Evolutionary conservation across 2,329 filamentous ascomycete species (phyloP), one percentile per base, ranked within the genome.

Genomic region (Neonectria ditissima): DNA sequence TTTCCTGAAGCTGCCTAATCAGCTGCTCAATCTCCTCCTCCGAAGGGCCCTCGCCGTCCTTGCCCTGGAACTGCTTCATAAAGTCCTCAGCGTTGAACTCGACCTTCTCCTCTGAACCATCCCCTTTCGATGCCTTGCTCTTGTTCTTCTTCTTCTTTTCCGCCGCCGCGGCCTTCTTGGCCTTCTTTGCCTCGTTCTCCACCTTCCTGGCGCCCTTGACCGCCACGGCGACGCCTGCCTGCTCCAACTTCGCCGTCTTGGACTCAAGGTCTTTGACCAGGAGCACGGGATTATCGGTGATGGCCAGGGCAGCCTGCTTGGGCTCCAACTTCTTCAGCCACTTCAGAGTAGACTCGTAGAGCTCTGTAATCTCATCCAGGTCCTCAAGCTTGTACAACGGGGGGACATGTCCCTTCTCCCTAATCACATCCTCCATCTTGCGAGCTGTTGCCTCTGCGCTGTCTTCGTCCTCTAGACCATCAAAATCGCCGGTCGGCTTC

Each of bases 261-360:
- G 83, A 84, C 62, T 88, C 82, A 30, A 97, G 79, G 28, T 97
- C 94, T 74, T 90, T 89, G 68, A 89, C 82, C 0, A 91, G 85
- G 9, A 97, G 83, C 7, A 90, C 89, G 0, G 93, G 92, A 69
- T 98, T 89, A 10, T 93, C 92, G 2, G 89, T 89, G 2, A 83
- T 80, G 16, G 85, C 81, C 3, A 97, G 87, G 69, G 88, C 89
- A 30, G 89, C 87, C 78, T 98, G 95, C 70, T 86, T 85, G 2
- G 84, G 82, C 51, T 92, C 80, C 75, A 92, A 91, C 68, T 91
- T 86, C 32, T 89, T 86, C 20, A 99, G 84, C 95, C 95, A 99
- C 20, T 85, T 82, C 16, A 85, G 81, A 18, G 90, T 87, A 14
- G 87, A 84, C 28, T 88, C 85, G 73, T 90, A 87, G 18, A 89